phyloP scores from a whole-genome alignment of 2,329 filamentous ascomycete species.

The Fusarium odoratissimum region DNA sequence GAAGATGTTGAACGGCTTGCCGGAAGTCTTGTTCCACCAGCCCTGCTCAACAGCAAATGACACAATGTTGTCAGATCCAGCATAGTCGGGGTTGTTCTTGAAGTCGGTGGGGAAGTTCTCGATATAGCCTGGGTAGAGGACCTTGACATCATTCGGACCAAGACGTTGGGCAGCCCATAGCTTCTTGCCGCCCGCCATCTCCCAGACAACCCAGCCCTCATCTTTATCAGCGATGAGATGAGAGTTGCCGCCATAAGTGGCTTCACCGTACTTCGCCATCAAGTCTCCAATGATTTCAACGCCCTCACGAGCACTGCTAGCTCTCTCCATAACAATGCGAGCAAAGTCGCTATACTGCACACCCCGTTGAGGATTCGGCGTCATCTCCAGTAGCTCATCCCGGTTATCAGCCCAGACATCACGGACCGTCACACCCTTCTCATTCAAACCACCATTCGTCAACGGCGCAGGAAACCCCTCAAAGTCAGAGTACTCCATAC shows the following conservation, averaged over 20 bases:
- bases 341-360: slow-evolving; percentile 42
- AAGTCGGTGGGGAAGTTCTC: slow-evolving; percentile 40
- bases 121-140: slow-evolving; percentile 38
- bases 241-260: slow-evolving; percentile 40
- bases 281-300: slow-evolving; percentile 35
- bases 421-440: slow-evolving; percentile 39
- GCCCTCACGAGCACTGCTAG: slow-evolving; percentile 32
- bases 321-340: slow-evolving; percentile 42
- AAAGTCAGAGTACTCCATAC: slow-evolving; percentile 44
- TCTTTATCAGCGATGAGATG: slow-evolving; percentile 42
- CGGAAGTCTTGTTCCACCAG: slow-evolving; percentile 37
- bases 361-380: slow-evolving; percentile 35
- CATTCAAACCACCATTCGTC: slow-evolving; percentile 39
- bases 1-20: slow-evolving; percentile 41
- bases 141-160: slow-evolving; percentile 37
- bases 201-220: slow-evolving; percentile 42
- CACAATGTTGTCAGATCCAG: slow-evolving; percentile 38
- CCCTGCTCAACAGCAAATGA: slow-evolving; percentile 40
- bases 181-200: slow-evolving; percentile 39
- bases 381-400: slow-evolving; percentile 40
- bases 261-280: slow-evolving; percentile 36
- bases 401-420: slow-evolving; percentile 43
- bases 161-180: slow-evolving; percentile 42
- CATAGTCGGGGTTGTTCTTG: slow-evolving; percentile 10
- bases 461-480: slow-evolving; percentile 39